Evolutionary conservation across 2,329 filamentous ascomycete genomes (phyloP).

Genomic region (Pestalotiopsis sp.): DNA sequence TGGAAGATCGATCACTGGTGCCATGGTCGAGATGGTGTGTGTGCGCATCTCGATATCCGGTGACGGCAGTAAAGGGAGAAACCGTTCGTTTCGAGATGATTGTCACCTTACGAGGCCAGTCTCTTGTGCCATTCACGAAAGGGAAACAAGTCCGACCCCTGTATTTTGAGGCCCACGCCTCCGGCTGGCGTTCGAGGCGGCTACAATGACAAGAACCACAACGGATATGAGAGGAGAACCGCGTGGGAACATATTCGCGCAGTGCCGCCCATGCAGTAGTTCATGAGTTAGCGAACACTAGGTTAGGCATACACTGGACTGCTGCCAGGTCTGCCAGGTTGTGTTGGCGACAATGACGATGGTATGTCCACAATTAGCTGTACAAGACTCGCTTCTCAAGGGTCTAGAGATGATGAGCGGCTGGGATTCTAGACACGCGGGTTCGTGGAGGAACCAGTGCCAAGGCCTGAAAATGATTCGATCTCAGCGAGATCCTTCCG

Average conservation of each 20-base stretch:
- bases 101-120: not conserved
- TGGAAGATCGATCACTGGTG: not conserved
- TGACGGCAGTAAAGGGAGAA: not conserved
- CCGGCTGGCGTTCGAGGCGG: not conserved
- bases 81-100: not conserved
- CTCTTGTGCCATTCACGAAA: not conserved
- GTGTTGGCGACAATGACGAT: not conserved
- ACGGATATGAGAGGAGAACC: not conserved
- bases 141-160: not conserved
- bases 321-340: not conserved
- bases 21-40: not conserved
- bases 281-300: not conserved
- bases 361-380: not conserved
- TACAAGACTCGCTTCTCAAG: not conserved
- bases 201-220: not conserved
- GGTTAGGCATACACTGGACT: not conserved
- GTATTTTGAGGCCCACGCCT: not conserved
- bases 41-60: not conserved
- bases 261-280: constrained; percentile 1
- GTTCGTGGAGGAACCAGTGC: not conserved
- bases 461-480: not conserved
- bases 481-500: constrained; percentile 1
- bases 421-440: not conserved
- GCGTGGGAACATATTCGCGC: not conserved
- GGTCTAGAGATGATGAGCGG: not conserved